Conservation (phyloP, 345 rosid genomes). For the Lepidium africanum region DNA sequence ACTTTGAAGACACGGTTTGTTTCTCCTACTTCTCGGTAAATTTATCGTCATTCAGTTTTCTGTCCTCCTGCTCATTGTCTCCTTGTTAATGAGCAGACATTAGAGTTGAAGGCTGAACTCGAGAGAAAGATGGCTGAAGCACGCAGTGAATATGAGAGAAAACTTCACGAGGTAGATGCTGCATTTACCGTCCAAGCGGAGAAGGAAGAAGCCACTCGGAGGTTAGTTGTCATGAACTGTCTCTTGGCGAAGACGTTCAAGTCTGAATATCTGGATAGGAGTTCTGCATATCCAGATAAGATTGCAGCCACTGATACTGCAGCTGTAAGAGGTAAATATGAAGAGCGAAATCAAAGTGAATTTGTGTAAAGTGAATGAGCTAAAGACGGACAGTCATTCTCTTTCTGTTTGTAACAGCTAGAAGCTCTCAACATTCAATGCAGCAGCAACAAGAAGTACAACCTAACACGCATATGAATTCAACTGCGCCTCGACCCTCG, state of each 20-base stretch:
- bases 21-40: background rate
- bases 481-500: background rate
- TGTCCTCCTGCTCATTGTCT: constrained; percentile 1
- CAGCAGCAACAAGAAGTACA: background rate
- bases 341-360: background rate
- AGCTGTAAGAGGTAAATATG: constrained; percentile 13
- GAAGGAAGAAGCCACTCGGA: background rate
- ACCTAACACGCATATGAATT: background rate
- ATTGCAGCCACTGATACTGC: background rate
- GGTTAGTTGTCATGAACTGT: background rate
- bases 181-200: background rate
- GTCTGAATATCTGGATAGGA: background rate
- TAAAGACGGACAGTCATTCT: background rate
- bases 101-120: constrained; percentile 3
- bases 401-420: background rate
- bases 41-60: background rate
- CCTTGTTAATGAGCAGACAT: constrained; percentile 4
- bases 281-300: background rate
- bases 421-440: background rate
- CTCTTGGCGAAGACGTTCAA: constrained; percentile 3
- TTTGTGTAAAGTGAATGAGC: background rate
- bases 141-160: background rate
- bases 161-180: constrained; percentile 8
- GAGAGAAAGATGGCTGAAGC: constrained; percentile 14
- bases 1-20: constrained; percentile 6